Evolutionary conservation across 2,329 filamentous ascomycete genomes (phyloP).

Genomic region (Ophiostoma perfectum): DNA sequence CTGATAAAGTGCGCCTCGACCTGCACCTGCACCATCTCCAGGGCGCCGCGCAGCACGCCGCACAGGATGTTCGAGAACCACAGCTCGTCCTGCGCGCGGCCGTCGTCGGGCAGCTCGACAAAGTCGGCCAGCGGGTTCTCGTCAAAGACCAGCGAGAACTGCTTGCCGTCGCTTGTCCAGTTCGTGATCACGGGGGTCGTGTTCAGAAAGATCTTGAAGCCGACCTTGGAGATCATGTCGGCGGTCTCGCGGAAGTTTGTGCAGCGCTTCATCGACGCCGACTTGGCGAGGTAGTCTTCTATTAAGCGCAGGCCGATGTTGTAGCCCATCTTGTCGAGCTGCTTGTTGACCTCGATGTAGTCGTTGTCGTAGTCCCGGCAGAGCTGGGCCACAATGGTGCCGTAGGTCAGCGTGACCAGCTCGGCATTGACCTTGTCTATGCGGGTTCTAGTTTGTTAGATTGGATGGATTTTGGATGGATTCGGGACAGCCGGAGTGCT

Average conservation of each 20-base stretch:
- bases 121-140: constrained; percentile 97
- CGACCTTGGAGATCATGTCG: constrained; percentile 90
- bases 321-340: constrained; percentile 98
- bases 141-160: constrained; percentile 93
- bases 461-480: not conserved
- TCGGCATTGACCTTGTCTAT: constrained; percentile 98
- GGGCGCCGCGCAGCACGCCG: constrained; percentile 78
- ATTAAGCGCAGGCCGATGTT: constrained; percentile 95
- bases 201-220: constrained; percentile 98
- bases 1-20: constrained; percentile 95
- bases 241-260: constrained; percentile 92
- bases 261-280: constrained; percentile 81
- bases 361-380: constrained; percentile 95
- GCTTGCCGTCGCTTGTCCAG: constrained; percentile 93
- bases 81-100: constrained; percentile 87
- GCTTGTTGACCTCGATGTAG: constrained; percentile 93
- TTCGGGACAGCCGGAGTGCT: too few relatives aligned
- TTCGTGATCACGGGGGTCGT: constrained; percentile 90
- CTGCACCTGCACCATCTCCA: constrained; percentile 99
- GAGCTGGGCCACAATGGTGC: constrained; percentile 91
- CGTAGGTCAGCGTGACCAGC: constrained; percentile 93
- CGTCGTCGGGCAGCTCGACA: constrained; percentile 94
- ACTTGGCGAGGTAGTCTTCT: constrained; percentile 96
- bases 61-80: constrained; percentile 99
- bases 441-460: constrained; percentile 59